Conservation (phyloP, 164 flowering plant species). For the Berberis vulgaris region DNA sequence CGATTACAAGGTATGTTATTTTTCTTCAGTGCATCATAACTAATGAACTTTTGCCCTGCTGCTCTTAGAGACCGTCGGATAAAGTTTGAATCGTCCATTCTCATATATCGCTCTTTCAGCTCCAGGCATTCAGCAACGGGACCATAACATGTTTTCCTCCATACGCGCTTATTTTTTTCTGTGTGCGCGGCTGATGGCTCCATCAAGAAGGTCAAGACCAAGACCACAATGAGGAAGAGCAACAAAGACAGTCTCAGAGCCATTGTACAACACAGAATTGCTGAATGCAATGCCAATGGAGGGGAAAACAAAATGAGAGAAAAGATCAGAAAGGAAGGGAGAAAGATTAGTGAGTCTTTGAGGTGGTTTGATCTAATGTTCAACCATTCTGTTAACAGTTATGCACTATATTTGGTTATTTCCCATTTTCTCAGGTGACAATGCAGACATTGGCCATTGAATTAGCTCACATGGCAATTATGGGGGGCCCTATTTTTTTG, state of each 20-base stretch:
- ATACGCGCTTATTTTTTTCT: too few species aligned
- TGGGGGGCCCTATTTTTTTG: too few species aligned
- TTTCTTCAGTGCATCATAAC: constrained; percentile 11
- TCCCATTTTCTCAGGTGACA: too few species aligned
- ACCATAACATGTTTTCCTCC: constrained; percentile 8
- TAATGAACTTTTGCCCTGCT: background rate
- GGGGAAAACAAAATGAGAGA: background rate
- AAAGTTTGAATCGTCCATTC: constrained; percentile 27
- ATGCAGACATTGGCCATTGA: too few species aligned
- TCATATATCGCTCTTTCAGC: constrained; percentile 13
- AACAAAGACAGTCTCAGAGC: constrained; percentile 7
- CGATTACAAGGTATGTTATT: constrained; percentile 10
- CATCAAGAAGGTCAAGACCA: constrained; percentile 7
- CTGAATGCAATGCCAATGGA: constrained; percentile 2
- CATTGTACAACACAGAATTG: background rate
- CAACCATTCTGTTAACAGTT: too few species aligned
- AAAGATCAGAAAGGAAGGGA: background rate
- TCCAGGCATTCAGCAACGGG: constrained; percentile 12
- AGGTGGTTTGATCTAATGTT: background rate
- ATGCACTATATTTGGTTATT: too few species aligned
- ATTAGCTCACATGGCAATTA: too few species aligned
- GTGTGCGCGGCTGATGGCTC: constrained; percentile 4
- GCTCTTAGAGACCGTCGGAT: constrained; percentile 10
- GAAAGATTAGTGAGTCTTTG: background rate
- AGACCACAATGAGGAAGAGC: constrained; percentile 4